phyloP scores from a whole-genome alignment of 148 eudicot genomes.

The Fagopyrum esculentum region DNA sequence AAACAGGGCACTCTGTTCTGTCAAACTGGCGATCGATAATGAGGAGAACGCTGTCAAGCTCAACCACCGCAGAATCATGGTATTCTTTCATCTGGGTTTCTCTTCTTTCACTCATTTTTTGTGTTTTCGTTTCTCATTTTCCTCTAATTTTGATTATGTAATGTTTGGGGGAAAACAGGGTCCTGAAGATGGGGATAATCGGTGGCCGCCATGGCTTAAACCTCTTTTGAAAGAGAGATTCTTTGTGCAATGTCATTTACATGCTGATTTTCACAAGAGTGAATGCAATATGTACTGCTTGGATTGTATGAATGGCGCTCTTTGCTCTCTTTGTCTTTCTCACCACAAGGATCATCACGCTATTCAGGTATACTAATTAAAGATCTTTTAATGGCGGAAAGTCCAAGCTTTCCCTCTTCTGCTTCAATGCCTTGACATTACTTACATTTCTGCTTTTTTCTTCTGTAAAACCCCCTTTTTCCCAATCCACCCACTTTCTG shows the following conservation, averaged over 20 bases:
- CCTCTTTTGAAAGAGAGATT: slow-evolving; percentile 50
- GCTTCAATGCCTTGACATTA: not conserved
- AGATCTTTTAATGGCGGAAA: not conserved
- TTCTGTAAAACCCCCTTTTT: too few species aligned
- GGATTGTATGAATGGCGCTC: slow-evolving; percentile 71
- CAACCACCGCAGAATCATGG: slow-evolving; percentile 77
- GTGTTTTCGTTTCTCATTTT: not conserved
- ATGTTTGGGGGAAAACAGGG: slow-evolving; percentile 1
- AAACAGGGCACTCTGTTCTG: slow-evolving; percentile 15
- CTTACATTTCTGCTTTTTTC: not conserved
- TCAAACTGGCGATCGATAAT: slow-evolving; percentile 81
- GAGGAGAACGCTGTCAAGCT: slow-evolving; percentile 63
- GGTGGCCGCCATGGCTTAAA: slow-evolving; percentile 86
- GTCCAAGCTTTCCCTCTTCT: not conserved
- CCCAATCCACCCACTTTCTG: not conserved
- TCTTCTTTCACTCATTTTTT: not conserved
- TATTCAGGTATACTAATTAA: slow-evolving; percentile 52
- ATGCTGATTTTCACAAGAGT: slow-evolving; percentile 76
- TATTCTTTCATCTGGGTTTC: slow-evolving; percentile 11
- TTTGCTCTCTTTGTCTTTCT: slow-evolving; percentile 68
- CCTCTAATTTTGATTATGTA: not conserved
- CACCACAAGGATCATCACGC: slow-evolving; percentile 62
- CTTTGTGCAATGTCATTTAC: slow-evolving; percentile 67
- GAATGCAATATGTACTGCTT: slow-evolving; percentile 94
- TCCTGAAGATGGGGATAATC: slow-evolving; percentile 56